A percentile compares a stretch with the other conserved stretches of the same genome.
phyloP scores from a whole-genome alignment of 306 rosid species.

The Trichosanthes truncata region DNA sequence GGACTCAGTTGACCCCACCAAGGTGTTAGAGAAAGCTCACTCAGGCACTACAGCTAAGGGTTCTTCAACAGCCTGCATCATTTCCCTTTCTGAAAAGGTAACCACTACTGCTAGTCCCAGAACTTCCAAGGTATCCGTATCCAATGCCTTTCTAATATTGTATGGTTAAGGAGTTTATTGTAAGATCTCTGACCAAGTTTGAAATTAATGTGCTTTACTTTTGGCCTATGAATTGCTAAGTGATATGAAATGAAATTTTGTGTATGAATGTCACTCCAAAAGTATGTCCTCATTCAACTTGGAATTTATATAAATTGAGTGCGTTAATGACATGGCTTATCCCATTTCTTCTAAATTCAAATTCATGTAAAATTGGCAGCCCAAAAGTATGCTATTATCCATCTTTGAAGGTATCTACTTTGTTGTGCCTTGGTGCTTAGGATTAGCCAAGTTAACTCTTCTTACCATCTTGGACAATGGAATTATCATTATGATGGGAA shows the following conservation, averaged over 20 bases:
- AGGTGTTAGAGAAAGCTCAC: conserved; percentile 85
- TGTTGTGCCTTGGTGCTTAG: background rate
- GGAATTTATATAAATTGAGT: background rate
- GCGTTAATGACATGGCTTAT: background rate
- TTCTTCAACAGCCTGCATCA: conserved; percentile 87
- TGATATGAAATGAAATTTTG: background rate
- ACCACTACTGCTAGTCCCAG: background rate
- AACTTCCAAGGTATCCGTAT: background rate
- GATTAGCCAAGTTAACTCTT: background rate
- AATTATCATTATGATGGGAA: background rate
- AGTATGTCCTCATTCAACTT: background rate
- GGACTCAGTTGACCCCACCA: conserved; percentile 49
- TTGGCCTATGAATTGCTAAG: background rate
- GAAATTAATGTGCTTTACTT: background rate
- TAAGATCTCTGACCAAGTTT: background rate
- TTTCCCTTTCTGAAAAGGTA: conserved; percentile 64
- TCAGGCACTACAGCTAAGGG: conserved; percentile 54
- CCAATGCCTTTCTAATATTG: background rate
- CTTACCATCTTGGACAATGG: background rate
- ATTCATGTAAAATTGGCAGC: background rate
- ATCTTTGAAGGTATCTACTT: background rate
- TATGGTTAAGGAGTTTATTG: background rate
- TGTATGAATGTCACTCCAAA: background rate
- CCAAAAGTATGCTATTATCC: background rate
- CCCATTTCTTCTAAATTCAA: background rate